A percentile compares a stretch with the other conserved stretches of the same genome.
Evolutionary conservation across 441 rosid genomes (phyloP).

Genomic region (Rhodomyrtus psidioides): DNA sequence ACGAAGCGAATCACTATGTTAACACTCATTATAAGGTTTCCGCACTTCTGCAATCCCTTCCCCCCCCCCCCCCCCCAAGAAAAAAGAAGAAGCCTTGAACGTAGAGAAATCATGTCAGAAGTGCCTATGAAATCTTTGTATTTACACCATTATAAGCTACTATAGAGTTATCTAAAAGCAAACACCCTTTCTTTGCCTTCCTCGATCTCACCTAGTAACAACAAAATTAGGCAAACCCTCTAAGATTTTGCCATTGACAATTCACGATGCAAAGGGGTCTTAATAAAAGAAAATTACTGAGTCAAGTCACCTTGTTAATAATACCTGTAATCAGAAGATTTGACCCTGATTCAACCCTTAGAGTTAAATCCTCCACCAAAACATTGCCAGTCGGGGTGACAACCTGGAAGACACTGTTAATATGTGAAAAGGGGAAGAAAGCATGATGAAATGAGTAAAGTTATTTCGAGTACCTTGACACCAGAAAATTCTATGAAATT

Average conservation of each 20-base stretch:
- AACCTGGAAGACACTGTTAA: conserved; percentile 48
- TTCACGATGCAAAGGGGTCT: neutral
- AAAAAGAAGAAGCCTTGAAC: neutral
- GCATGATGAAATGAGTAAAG: neutral
- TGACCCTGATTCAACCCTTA: conserved; percentile 89
- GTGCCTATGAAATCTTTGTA: neutral
- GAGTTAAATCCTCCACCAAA: conserved; percentile 88
- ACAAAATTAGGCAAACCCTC: neutral
- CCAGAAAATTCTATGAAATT: conserved; percentile 82
- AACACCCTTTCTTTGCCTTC: neutral
- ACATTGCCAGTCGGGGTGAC: conserved; percentile 95
- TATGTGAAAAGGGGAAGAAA: conserved; percentile 16
- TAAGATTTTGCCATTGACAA: neutral
- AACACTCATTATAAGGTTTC: too few species aligned
- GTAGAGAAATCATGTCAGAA: neutral
- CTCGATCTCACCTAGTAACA: neutral
- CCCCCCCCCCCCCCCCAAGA: neutral
- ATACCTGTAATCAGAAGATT: conserved; percentile 97
- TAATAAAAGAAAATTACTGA: neutral
- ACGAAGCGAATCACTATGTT: neutral
- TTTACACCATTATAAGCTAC: neutral
- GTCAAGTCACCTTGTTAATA: neutral
- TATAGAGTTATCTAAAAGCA: neutral
- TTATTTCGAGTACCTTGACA: conserved; percentile 70
- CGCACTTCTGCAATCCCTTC: neutral